Evolutionary conservation across 75 land plant genomes (phyloP).

Genomic region (Picea sitchensis): DNA sequence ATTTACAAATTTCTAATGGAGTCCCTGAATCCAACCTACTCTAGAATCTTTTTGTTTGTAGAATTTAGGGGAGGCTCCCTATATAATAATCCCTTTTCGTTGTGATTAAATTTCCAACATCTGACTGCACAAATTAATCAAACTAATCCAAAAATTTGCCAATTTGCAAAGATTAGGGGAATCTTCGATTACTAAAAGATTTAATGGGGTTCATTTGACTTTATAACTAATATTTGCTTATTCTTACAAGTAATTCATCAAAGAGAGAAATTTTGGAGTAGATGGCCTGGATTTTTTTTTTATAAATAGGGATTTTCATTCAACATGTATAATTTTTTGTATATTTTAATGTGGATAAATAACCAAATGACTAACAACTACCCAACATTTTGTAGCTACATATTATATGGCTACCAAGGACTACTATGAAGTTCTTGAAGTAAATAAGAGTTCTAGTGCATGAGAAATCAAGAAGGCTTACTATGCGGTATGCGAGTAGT

Average conservation of each 20-base stretch:
- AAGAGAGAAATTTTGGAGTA: background rate
- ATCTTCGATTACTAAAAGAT: too few relatives aligned
- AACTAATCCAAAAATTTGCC: too few relatives aligned
- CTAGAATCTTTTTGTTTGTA: too few relatives aligned
- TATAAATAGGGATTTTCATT: background rate
- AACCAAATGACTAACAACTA: background rate
- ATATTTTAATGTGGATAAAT: background rate
- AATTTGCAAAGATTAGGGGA: too few relatives aligned
- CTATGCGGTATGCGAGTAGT: constrained; percentile 51
- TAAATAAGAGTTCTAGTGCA: constrained; percentile 56
- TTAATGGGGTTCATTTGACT: too few relatives aligned
- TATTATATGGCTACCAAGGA: constrained; percentile 26
- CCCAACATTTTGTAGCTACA: background rate
- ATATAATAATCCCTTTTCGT: too few relatives aligned
- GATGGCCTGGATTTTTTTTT: background rate
- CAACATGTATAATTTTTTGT: background rate
- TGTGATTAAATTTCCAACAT: too few relatives aligned
- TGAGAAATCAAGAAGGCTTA: constrained; percentile 95
- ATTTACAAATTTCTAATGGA: too few relatives aligned
- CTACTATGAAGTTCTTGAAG: constrained; percentile 89
- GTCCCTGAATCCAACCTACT: too few relatives aligned
- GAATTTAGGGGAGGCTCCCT: too few relatives aligned
- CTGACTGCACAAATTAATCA: too few relatives aligned
- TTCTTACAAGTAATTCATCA: background rate
- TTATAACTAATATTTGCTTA: background rate